These are phyloP conservation scores for Erysimum cheiranthoides DNA, from an alignment of 345 rosid species.

Conservation along the genomic window DNA sequence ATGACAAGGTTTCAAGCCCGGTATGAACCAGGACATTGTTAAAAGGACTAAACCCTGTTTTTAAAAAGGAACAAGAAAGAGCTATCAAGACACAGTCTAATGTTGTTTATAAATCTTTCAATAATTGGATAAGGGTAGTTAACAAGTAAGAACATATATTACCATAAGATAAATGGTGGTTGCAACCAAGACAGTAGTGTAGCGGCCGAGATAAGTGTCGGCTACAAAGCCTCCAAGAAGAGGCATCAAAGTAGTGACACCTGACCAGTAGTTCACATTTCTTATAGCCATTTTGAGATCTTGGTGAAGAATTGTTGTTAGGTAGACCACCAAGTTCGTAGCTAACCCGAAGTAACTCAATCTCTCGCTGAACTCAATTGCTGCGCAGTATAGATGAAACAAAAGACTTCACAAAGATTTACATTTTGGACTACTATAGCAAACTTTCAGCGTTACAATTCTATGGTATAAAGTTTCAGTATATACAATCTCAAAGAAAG, in stretches of 20 bases:
- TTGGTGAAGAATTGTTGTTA: slow-evolving; percentile 78
- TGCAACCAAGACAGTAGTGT: slow-evolving; percentile 62
- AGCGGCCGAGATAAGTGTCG: slow-evolving; percentile 86
- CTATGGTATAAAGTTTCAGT: not conserved
- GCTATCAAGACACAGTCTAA: slow-evolving; percentile 8
- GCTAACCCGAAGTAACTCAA: slow-evolving; percentile 88
- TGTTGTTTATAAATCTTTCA: not conserved
- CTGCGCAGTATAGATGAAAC: slow-evolving; percentile 48
- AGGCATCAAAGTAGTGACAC: slow-evolving; percentile 93
- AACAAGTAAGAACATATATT: slow-evolving; percentile 11
- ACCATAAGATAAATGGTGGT: slow-evolving; percentile 71
- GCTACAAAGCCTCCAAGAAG: slow-evolving; percentile 96
- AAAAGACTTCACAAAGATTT: slow-evolving; percentile 12
- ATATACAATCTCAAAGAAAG: not conserved
- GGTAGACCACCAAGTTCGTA: slow-evolving; percentile 80
- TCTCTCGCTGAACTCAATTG: slow-evolving; percentile 93
- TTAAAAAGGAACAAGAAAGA: slow-evolving; percentile 8
- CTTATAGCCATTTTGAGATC: slow-evolving; percentile 81
- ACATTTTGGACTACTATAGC: slow-evolving; percentile 14
- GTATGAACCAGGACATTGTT: slow-evolving; percentile 71
- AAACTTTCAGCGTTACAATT: not conserved
- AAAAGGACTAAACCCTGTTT: slow-evolving; percentile 77
- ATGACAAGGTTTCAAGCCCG: slow-evolving; percentile 71
- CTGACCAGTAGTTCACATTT: slow-evolving; percentile 88
- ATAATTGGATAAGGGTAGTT: not conserved